These are phyloP conservation scores for Clitocybe nebularis DNA, from an alignment of 1,284 basidiomycete genomes.

Conservation along the genomic window DNA sequence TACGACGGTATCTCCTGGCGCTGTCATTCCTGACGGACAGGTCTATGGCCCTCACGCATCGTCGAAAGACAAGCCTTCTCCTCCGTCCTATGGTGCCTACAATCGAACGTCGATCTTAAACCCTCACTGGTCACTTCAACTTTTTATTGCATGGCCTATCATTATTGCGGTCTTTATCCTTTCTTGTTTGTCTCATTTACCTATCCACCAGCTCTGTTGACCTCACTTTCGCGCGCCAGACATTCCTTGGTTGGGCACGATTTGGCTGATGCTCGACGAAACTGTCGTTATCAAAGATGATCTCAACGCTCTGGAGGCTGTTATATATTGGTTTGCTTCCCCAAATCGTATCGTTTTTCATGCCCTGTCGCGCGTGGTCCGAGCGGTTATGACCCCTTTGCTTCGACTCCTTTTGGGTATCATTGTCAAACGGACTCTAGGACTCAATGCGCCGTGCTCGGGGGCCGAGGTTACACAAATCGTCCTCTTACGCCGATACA, in stretches of 20 bases:
- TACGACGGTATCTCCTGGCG: conserved; percentile 39
- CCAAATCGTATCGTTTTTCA: conserved; percentile 37
- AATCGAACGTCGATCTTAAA: conserved; percentile 30
- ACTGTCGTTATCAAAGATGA: conserved; percentile 22
- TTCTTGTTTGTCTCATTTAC: conserved; percentile 20
- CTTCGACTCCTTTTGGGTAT: conserved; percentile 36
- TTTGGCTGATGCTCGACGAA: conserved; percentile 34
- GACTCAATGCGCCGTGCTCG: conserved; percentile 31
- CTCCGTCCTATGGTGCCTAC: conserved; percentile 32
- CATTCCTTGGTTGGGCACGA: conserved; percentile 37
- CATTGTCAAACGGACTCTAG: conserved; percentile 36
- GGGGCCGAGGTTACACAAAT: conserved; percentile 27
- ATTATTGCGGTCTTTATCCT: conserved; percentile 29
- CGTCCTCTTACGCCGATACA: conserved; percentile 32
- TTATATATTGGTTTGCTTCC: conserved; percentile 37
- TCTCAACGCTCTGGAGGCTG: conserved; percentile 32
- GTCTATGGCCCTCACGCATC: conserved; percentile 45
- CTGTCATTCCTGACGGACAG: conserved; percentile 29
- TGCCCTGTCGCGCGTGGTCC: conserved; percentile 33
- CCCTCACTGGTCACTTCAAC: conserved; percentile 28
- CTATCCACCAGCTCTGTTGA: background rate
- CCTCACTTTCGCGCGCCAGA: conserved; percentile 22
- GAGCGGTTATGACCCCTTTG: conserved; percentile 34
- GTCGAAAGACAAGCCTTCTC: conserved; percentile 35
- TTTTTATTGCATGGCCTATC: conserved; percentile 36